phyloP scores from a whole-genome alignment of 306 rosid genomes.

The Carpinus fangiana region DNA sequence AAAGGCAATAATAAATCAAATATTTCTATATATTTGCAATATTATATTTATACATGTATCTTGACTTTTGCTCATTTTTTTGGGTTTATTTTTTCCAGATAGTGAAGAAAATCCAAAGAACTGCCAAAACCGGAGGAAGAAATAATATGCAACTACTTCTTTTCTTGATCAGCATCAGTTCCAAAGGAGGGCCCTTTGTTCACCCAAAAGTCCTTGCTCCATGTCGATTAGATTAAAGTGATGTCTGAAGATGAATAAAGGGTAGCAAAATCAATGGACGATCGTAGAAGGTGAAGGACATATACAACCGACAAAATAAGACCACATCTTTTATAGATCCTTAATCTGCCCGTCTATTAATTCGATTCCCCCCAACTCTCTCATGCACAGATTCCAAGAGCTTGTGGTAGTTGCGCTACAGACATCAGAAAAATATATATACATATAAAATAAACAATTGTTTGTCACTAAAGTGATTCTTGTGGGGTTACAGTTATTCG shows the following conservation, averaged over 20 bases:
- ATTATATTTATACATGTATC: background rate
- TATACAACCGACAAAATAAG: slow-evolving; percentile 54
- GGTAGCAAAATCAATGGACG: slow-evolving; percentile 53
- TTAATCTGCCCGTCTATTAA: slow-evolving; percentile 41
- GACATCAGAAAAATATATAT: slow-evolving; percentile 22
- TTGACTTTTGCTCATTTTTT: slow-evolving; percentile 13
- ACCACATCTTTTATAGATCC: slow-evolving; percentile 71
- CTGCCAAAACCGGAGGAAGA: background rate
- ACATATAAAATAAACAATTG: slow-evolving; percentile 5
- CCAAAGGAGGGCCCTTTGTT: slow-evolving; percentile 21
- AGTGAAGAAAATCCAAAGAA: slow-evolving; percentile 12
- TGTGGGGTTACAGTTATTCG: slow-evolving; percentile 53
- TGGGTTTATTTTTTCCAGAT: slow-evolving; percentile 26
- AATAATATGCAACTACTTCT: too few relatives aligned
- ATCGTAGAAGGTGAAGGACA: slow-evolving; percentile 45
- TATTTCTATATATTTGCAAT: background rate
- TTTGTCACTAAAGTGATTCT: slow-evolving; percentile 19
- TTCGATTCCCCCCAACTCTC: background rate
- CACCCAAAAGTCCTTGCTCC: slow-evolving; percentile 24
- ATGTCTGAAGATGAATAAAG: slow-evolving; percentile 50
- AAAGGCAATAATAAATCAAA: background rate
- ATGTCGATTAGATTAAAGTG: slow-evolving; percentile 47
- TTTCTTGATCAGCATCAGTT: background rate
- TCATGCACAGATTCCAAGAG: slow-evolving; percentile 61
- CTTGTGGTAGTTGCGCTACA: slow-evolving; percentile 31